Percentiles rank a stretch among this genome's conserved stretches.
Evolutionary conservation across 2,329 filamentous ascomycete species (phyloP).

Genomic region (Colletotrichum brevisporum): DNA sequence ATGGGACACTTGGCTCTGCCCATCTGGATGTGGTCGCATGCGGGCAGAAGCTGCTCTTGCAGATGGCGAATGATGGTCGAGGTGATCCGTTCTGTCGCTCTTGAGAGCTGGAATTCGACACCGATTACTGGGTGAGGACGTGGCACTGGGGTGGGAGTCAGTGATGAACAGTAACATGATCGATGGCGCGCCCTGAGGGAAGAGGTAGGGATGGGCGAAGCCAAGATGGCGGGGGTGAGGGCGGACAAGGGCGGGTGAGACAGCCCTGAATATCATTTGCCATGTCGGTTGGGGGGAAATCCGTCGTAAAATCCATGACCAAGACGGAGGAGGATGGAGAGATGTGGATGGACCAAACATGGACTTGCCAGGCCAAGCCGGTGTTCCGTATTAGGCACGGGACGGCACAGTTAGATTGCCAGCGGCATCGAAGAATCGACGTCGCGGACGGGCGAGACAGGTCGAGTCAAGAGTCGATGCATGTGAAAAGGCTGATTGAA

Average conservation of each 20-base stretch:
- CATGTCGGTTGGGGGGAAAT: slow-evolving; percentile 18
- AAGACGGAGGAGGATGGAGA: neutral
- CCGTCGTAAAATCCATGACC: slow-evolving; percentile 1
- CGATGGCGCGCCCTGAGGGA: slow-evolving; percentile 9
- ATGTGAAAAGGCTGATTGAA: neutral
- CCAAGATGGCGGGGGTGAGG: slow-evolving; percentile 33
- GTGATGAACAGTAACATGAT: slow-evolving; percentile 19
- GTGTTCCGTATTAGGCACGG: neutral
- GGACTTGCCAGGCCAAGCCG: neutral
- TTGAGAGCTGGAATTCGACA: neutral
- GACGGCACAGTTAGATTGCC: neutral
- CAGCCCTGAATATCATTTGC: slow-evolving; percentile 32
- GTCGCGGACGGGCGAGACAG: slow-evolving; percentile 9
- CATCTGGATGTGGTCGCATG: slow-evolving; percentile 1
- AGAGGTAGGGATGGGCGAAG: slow-evolving; percentile 18
- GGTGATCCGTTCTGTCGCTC: slow-evolving; percentile 3
- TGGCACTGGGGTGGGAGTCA: slow-evolving; percentile 17
- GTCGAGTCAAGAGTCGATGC: slow-evolving; percentile 1
- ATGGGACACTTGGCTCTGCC: neutral
- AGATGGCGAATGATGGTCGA: slow-evolving; percentile 8
- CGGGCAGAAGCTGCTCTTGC: neutral
- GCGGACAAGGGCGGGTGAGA: slow-evolving; percentile 11
- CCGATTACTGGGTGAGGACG: neutral
- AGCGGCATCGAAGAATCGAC: neutral
- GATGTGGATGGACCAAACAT: neutral